Base-by-base conservation (phyloP, 2,329 filamentous ascomycete species). In the Exophiala alcalophila region DNA sequence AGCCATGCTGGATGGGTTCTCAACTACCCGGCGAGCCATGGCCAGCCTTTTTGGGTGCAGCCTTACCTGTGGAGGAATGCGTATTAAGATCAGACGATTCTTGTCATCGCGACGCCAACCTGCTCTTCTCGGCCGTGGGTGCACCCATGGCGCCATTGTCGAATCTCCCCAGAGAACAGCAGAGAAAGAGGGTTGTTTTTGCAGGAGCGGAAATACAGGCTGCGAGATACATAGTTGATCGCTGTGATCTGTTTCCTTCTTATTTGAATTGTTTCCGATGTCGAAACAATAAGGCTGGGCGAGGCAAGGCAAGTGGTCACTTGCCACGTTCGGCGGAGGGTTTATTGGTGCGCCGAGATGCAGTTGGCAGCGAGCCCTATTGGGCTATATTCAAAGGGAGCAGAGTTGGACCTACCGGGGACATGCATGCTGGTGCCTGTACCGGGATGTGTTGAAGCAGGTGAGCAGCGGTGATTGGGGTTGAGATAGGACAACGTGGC, bases 1-100 rank as follows among this genome's bases (percentile, higher is more conserved):
- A n/a, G n/a, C n/a, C n/a, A n/a, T n/a, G n/a, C n/a, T n/a, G n/a
- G n/a, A n/a, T n/a, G n/a, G n/a, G n/a, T n/a, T n/a, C n/a, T n/a
- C n/a, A n/a, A n/a, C n/a, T n/a, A n/a, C n/a, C n/a, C n/a, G n/a
- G n/a, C n/a, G n/a, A 30, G 18, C 10, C 12, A 33, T 20, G 12
- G 16, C 7, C 7, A 33, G 27, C 8, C n/a, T 11, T 32, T n/a
- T 12, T 8, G 7, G 30, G 39, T n/a, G n/a, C n/a, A n/a, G n/a
- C n/a, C 38, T 14, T 36, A 50, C 47, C 43, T 40, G 20, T 19
- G 39, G 21, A 16, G 47, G 47, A 18, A 51, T 31, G 6, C 27
- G 23, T 12, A 51, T 26, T 7, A 51, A 12, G 12, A 40, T 26
- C 26, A 47, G 8, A 16, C 32, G 40, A 16, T 39, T 35, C 28